Evolutionary conservation across 2,329 filamentous ascomycete species (phyloP).

Genomic region (Fusarium clavum): DNA sequence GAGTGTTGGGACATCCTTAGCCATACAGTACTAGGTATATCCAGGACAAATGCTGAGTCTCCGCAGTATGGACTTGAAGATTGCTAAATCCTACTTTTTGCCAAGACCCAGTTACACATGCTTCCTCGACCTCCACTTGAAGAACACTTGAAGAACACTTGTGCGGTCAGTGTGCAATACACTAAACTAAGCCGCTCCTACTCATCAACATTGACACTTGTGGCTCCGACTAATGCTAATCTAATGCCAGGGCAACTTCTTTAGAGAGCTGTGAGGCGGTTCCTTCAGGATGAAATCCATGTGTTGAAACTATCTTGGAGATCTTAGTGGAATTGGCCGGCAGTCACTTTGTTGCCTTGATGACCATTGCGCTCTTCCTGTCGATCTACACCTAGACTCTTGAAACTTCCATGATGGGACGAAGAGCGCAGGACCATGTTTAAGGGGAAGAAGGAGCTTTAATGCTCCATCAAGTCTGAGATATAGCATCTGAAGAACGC

Average conservation of each 20-base stretch:
- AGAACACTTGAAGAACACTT: not conserved
- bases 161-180: not conserved
- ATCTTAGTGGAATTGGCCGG: not conserved
- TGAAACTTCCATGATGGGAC: not conserved
- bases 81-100: not conserved
- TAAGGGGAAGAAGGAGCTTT: not conserved
- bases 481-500: not conserved
- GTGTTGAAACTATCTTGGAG: not conserved
- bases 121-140: not conserved
- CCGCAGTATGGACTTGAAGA: not conserved
- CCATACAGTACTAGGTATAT: not conserved
- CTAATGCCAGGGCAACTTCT: not conserved
- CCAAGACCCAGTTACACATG: not conserved
- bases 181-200: not conserved
- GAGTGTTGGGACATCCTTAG: not conserved
- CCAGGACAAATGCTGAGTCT: not conserved
- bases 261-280: not conserved
- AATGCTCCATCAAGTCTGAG: not conserved
- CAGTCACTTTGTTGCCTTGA: not conserved
- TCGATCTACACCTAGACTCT: not conserved
- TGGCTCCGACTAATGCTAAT: not conserved
- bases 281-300: slow-evolving; percentile 3
- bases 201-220: not conserved
- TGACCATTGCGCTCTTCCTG: not conserved
- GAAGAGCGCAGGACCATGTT: not conserved